Evolutionary conservation across 148 eudicot species (phyloP).

Genomic region (Cornus florida): DNA sequence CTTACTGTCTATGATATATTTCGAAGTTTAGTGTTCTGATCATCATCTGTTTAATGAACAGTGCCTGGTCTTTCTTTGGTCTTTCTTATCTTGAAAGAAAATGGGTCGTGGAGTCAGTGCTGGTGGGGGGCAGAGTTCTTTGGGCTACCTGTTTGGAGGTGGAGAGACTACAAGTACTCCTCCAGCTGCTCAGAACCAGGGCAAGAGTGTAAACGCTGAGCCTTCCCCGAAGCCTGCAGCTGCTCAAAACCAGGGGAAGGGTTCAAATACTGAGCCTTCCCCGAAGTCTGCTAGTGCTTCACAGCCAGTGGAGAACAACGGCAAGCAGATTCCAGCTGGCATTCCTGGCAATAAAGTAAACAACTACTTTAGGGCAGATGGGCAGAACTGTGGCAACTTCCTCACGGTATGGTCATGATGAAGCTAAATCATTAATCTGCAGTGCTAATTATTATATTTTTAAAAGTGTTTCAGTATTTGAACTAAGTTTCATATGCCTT

Average conservation of each 20-base stretch:
- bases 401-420: slow-evolving; percentile 24
- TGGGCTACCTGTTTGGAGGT: slow-evolving; percentile 38
- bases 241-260: slow-evolving; percentile 12
- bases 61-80: neutral
- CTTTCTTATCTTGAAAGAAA: slow-evolving; percentile 1
- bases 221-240: slow-evolving; percentile 14
- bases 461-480: neutral
- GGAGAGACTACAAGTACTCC: slow-evolving; percentile 26
- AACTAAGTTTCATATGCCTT: neutral
- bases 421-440: neutral
- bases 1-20: neutral
- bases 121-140: slow-evolving; percentile 42
- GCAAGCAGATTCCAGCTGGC: slow-evolving; percentile 26
- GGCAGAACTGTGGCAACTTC: slow-evolving; percentile 37
- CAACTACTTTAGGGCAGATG: slow-evolving; percentile 31
- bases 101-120: slow-evolving; percentile 45
- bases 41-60: neutral
- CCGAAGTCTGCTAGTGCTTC: slow-evolving; percentile 13
- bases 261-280: slow-evolving; percentile 13
- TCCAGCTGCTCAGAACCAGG: slow-evolving; percentile 13
- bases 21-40: neutral
- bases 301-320: slow-evolving; percentile 16
- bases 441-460: neutral
- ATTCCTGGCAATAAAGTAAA: slow-evolving; percentile 17
- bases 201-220: slow-evolving; percentile 7